phyloP scores from a whole-genome alignment of 2,329 filamentous ascomycete genomes.

The Ilyonectria sp. region DNA sequence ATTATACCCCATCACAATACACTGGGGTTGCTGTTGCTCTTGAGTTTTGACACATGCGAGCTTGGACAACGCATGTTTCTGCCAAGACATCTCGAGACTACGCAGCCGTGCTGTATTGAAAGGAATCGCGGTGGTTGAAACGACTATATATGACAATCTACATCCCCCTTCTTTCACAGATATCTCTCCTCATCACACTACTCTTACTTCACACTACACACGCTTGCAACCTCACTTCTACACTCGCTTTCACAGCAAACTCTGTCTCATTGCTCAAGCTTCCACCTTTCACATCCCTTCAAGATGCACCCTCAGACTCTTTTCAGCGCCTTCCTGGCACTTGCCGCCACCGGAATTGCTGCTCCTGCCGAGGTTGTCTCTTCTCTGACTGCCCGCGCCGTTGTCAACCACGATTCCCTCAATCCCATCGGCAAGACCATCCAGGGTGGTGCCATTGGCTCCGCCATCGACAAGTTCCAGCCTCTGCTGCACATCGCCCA shows the following conservation, averaged over 20 bases:
- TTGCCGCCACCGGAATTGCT: neutral
- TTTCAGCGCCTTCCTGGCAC: neutral
- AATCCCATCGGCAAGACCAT: slow-evolving; percentile 46
- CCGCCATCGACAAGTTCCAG: slow-evolving; percentile 50
- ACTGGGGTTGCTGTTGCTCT: neutral
- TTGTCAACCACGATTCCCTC: slow-evolving; percentile 47
- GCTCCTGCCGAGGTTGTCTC: neutral
- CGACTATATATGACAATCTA: neutral
- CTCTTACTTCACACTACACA: neutral
- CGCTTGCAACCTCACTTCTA: neutral
- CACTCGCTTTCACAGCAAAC: neutral
- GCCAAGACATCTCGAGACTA: neutral
- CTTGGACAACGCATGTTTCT: neutral
- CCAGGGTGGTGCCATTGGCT: slow-evolving; percentile 42
- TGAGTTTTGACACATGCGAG: neutral
- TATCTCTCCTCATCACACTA: neutral
- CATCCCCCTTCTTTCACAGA: neutral
- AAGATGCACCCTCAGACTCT: neutral
- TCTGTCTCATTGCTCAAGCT: neutral
- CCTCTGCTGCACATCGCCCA: slow-evolving; percentile 61
- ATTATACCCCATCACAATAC: neutral
- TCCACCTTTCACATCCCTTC: neutral
- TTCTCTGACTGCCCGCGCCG: slow-evolving; percentile 24
- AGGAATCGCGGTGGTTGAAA: neutral
- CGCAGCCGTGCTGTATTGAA: neutral